Conservation (phyloP, 2,329 filamentous ascomycete species). For the Verticillium nubilum region DNA sequence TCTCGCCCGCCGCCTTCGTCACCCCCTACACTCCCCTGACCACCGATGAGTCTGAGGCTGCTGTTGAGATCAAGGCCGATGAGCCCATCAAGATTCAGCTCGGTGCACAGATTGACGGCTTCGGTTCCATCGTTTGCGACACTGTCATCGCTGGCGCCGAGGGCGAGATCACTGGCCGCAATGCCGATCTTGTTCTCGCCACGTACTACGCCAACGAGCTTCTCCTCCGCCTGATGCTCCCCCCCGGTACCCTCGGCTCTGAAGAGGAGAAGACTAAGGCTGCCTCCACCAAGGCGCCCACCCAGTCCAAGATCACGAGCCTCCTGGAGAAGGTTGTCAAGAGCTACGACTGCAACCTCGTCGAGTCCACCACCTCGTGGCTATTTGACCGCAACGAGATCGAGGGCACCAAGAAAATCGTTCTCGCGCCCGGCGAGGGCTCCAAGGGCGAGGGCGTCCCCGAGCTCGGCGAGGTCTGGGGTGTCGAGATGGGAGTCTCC, state of each 20-base stretch:
- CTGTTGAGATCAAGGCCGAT: constrained; percentile 69
- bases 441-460: constrained; percentile 86
- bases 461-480: constrained; percentile 92
- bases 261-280: constrained; percentile 97
- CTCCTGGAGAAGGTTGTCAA: constrained; percentile 89
- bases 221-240: constrained; percentile 83
- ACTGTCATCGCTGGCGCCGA: constrained; percentile 70
- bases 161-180: constrained; percentile 63
- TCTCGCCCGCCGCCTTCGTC: constrained; percentile 90
- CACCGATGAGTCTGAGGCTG: constrained; percentile 81
- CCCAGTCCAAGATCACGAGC: constrained; percentile 79
- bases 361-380: constrained; percentile 98
- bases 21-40: constrained; percentile 94
- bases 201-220: constrained; percentile 96
- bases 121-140: constrained; percentile 93
- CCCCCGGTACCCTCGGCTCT: constrained; percentile 81
- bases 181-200: constrained; percentile 83
- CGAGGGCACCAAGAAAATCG: constrained; percentile 96
- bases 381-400: constrained; percentile 96
- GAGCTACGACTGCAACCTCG: constrained; percentile 83
- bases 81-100: constrained; percentile 97
- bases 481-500: constrained; percentile 91
- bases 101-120: constrained; percentile 97
- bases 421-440: constrained; percentile 78
- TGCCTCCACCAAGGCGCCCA: constrained; percentile 72